Percentiles rank a stretch among this genome's conserved stretches.
phyloP scores from a whole-genome alignment of 257 asterid species.

The Oldenlandia corymbosa region DNA sequence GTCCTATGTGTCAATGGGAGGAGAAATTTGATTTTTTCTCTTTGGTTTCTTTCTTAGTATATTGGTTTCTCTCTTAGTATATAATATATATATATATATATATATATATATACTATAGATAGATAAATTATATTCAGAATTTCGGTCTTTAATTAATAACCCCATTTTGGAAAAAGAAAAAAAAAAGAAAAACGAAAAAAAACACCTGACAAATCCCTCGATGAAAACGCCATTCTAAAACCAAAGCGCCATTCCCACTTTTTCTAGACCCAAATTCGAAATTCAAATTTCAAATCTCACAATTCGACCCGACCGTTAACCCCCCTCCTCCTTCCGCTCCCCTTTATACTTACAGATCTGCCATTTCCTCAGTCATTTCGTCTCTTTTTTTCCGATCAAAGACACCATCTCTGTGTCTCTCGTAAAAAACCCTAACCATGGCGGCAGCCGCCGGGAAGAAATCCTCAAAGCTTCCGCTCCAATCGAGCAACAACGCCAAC shows the following conservation, averaged over 20 bases:
- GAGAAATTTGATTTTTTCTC: no score
- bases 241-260: conserved; percentile 5
- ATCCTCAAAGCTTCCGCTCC: conserved; percentile 48
- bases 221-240: no score
- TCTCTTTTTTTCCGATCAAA: neutral
- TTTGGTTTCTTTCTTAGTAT: no score
- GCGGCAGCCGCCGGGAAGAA: conserved; percentile 61
- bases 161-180: neutral
- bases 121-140: no score
- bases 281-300: conserved; percentile 34
- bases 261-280: conserved; percentile 12
- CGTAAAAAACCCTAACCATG: conserved; percentile 38
- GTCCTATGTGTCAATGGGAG: no score
- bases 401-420: conserved; percentile 60
- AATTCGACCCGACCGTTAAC: conserved; percentile 22
- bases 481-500: conserved; percentile 72
- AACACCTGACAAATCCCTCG: no score
- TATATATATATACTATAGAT: no score
- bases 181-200: neutral
- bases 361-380: neutral
- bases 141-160: no score
- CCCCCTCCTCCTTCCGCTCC: conserved; percentile 17
- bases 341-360: neutral
- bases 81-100: no score
- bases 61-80: no score